phyloP scores from a whole-genome alignment of 2,329 filamentous ascomycete genomes.

The Diplodia intermedia region DNA sequence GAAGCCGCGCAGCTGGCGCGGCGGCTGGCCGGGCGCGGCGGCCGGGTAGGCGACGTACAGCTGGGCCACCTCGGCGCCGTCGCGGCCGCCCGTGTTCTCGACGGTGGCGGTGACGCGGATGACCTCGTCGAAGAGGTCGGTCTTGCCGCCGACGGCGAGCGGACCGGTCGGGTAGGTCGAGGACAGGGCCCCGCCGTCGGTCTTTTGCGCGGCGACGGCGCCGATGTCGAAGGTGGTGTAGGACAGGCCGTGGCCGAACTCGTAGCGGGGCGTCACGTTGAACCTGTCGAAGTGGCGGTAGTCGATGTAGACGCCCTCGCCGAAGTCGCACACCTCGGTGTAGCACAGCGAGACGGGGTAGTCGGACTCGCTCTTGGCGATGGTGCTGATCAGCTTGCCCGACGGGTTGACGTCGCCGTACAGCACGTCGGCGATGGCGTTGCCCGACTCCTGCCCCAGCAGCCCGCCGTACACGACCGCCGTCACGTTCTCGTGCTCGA shows the following conservation, averaged over 20 bases:
- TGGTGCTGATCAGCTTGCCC: constrained; percentile 85
- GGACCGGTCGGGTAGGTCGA: constrained; percentile 35
- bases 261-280: constrained; percentile 47
- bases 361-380: constrained; percentile 73
- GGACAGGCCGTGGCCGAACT: constrained; percentile 30
- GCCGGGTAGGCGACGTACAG: constrained; percentile 35
- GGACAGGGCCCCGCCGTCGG: not conserved
- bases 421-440: constrained; percentile 78
- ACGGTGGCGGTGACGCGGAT: constrained; percentile 31
- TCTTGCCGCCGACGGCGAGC: constrained; percentile 21
- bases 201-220: constrained; percentile 41
- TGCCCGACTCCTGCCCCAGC: constrained; percentile 69
- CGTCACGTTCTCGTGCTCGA: constrained; percentile 29
- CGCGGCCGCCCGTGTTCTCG: constrained; percentile 34
- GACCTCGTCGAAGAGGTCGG: constrained; percentile 26
- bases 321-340: constrained; percentile 37
- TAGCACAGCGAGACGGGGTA: constrained; percentile 53
- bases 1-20: constrained; percentile 34
- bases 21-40: constrained; percentile 30
- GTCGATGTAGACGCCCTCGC: constrained; percentile 55
- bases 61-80: constrained; percentile 36
- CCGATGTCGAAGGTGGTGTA: constrained; percentile 31
- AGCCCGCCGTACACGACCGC: constrained; percentile 28
- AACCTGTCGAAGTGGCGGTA: constrained; percentile 54
- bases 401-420: constrained; percentile 79